Base-by-base conservation (phyloP, 2,329 filamentous ascomycete species). In the Aspergillus spinulosporus region DNA sequence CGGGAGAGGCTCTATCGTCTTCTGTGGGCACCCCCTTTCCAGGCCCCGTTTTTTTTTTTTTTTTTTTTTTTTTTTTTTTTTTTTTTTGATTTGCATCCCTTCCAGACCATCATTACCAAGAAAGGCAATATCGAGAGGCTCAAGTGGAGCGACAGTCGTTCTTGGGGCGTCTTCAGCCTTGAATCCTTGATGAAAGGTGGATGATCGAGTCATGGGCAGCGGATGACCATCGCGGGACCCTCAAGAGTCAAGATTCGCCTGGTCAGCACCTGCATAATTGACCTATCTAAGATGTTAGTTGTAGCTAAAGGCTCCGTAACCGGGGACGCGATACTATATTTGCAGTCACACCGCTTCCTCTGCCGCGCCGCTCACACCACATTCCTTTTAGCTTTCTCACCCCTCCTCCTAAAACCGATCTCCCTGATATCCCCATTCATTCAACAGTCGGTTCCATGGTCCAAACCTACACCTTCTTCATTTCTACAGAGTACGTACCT, bases 311-410 rank as follows among this genome's bases (percentile, higher is more conserved):
- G 31, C 47, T 48, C 57, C 44, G 40, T 49, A 53, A 54, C 57
- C 59, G 59, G 58, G 52, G 50, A 56, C 32, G 42, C 42, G 40
- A 45, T 45, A 40, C 32, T 54, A 43, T 54, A 44, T 49, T 49
- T 49, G 40, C 36, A 12, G 60, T 62, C 65, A 70, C 68, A 70
- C 68, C 68, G 60, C 62, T 62, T 49, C 54, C 52, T 52, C 46
- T 44, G 31, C 39, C 44, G 32, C 15, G 49, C 49, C 57, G 59
- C 26, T 62, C 63, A 62, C 62, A 64, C 62, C 63, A 64, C 62
- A 62, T 59, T 56, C 46, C 48, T 48, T 57, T 49, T 55, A 45
- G 39, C 47, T 45, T 53, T 48, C 48, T 49, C 39, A 49, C 59
- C 54, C 53, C 51, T 60, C 56, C 53, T 59, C 57, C 46, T 57